These are phyloP conservation scores for Barnettozyma salicaria DNA, from an alignment of 805 yeast species.

Conservation along the genomic window DNA sequence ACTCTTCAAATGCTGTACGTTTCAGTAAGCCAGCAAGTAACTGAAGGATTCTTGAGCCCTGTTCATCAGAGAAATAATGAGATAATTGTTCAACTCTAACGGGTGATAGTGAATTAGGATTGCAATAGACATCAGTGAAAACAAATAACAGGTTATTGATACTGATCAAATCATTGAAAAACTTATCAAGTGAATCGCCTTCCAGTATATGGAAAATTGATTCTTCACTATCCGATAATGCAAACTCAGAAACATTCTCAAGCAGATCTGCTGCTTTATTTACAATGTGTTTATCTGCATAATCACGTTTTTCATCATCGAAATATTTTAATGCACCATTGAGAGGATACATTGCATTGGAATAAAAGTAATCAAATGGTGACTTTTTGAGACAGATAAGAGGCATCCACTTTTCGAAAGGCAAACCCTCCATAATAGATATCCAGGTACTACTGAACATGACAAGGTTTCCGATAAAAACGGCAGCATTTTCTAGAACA, in stretches of 20 bases:
- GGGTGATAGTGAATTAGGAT: slow-evolving; percentile 45
- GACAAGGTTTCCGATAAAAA: slow-evolving; percentile 43
- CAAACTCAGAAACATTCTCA: slow-evolving; percentile 25
- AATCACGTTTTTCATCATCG: slow-evolving; percentile 48
- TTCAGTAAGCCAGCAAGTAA: slow-evolving; percentile 42
- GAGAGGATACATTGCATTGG: slow-evolving; percentile 48
- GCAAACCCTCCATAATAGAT: slow-evolving; percentile 26
- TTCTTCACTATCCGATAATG: slow-evolving; percentile 15
- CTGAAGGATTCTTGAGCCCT: slow-evolving; percentile 37
- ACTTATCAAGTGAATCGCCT: slow-evolving; percentile 16
- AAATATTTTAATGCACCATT: slow-evolving; percentile 50
- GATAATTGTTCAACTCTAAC: slow-evolving; percentile 30
- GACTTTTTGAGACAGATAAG: slow-evolving; percentile 45
- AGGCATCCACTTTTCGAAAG: slow-evolving; percentile 40
- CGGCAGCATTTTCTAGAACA: slow-evolving; percentile 40
- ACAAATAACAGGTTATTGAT: slow-evolving; percentile 42
- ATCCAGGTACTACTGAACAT: slow-evolving; percentile 35
- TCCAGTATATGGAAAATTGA: slow-evolving; percentile 27
- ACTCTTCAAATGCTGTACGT: slow-evolving; percentile 54
- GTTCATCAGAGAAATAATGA: slow-evolving; percentile 34
- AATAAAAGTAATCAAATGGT: slow-evolving; percentile 56
- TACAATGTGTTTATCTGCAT: slow-evolving; percentile 36
- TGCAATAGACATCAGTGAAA: slow-evolving; percentile 50
- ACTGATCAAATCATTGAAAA: slow-evolving; percentile 28
- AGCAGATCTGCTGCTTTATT: slow-evolving; percentile 30